phyloP scores from a whole-genome alignment of 2,329 filamentous ascomycete species.

The Cyphellophora attinorum region DNA sequence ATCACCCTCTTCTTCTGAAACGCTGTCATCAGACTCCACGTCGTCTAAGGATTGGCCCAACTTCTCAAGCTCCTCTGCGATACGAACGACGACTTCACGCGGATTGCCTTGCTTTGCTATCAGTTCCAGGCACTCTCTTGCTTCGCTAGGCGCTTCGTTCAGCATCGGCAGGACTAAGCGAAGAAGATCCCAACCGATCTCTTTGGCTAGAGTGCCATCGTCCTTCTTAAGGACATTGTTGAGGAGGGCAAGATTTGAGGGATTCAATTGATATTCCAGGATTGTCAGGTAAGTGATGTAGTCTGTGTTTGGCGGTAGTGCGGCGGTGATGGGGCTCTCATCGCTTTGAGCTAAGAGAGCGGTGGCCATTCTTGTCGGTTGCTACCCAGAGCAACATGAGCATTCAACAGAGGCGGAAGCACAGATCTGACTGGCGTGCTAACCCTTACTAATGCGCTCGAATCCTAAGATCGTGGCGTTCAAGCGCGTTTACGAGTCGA shows the following conservation, averaged over 20 bases:
- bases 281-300: slow-evolving; percentile 58
- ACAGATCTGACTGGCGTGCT: no score
- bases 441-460: no score
- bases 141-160: slow-evolving; percentile 31
- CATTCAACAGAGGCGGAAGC: no score
- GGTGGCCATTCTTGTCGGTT: no score
- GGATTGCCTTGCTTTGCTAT: slow-evolving; percentile 55
- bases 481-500: no score
- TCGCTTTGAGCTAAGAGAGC: no score
- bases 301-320: slow-evolving; percentile 52
- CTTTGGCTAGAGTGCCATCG: slow-evolving; percentile 50
- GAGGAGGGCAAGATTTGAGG: slow-evolving; percentile 47
- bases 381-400: no score
- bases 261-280: slow-evolving; percentile 54
- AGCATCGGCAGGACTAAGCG: slow-evolving; percentile 52
- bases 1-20: slow-evolving; percentile 28
- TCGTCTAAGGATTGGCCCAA: slow-evolving; percentile 39
- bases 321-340: slow-evolving; percentile 42
- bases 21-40: slow-evolving; percentile 21
- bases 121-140: slow-evolving; percentile 50
- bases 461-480: no score
- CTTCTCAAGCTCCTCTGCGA: slow-evolving; percentile 50
- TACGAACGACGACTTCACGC: slow-evolving; percentile 54
- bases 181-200: slow-evolving; percentile 59
- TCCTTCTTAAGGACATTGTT: slow-evolving; percentile 53